These are phyloP conservation scores for Lobulomyces angularis DNA, from an alignment of 192 early-diverging fungal species.

Conservation along the genomic window DNA sequence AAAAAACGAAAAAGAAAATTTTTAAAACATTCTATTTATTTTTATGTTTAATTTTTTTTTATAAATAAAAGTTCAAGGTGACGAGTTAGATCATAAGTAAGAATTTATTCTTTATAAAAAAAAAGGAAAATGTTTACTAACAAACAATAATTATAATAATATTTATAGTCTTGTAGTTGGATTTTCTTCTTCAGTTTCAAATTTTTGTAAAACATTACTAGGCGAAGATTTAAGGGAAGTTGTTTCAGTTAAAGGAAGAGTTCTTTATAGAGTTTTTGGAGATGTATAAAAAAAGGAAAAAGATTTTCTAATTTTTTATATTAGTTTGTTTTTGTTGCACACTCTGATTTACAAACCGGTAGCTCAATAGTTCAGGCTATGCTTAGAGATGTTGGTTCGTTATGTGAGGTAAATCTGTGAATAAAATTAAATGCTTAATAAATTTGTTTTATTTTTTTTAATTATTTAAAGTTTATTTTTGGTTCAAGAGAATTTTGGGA, in stretches of 20 bases:
- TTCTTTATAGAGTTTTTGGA: constrained; percentile 39
- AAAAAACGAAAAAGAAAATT: background rate
- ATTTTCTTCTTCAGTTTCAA: constrained; percentile 47
- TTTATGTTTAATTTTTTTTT: background rate
- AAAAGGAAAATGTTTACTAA: background rate
- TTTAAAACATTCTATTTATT: background rate
- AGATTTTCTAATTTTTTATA: constrained; percentile 6
- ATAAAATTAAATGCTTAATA: constrained; percentile 1
- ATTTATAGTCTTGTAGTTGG: constrained; percentile 32
- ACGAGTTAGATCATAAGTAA: constrained; percentile 33
- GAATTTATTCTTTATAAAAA: background rate
- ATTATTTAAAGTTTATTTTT: constrained; percentile 33
- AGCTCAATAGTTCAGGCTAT: constrained; percentile 34
- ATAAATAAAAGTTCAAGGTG: constrained; percentile 25
- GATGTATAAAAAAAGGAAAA: constrained; percentile 24
- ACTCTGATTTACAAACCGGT: constrained; percentile 32
- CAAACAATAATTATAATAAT: background rate
- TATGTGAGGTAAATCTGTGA: constrained; percentile 35
- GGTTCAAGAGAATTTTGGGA: constrained; percentile 42
- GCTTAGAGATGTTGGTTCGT: constrained; percentile 34
- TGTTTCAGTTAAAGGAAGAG: constrained; percentile 27
- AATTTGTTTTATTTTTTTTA: constrained; percentile 4
- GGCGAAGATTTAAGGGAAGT: constrained; percentile 46
- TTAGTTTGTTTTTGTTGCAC: constrained; percentile 45
- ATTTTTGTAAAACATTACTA: constrained; percentile 41